Conservation (phyloP, 306 rosid species). For the Gynostemma pentaphyllum region DNA sequence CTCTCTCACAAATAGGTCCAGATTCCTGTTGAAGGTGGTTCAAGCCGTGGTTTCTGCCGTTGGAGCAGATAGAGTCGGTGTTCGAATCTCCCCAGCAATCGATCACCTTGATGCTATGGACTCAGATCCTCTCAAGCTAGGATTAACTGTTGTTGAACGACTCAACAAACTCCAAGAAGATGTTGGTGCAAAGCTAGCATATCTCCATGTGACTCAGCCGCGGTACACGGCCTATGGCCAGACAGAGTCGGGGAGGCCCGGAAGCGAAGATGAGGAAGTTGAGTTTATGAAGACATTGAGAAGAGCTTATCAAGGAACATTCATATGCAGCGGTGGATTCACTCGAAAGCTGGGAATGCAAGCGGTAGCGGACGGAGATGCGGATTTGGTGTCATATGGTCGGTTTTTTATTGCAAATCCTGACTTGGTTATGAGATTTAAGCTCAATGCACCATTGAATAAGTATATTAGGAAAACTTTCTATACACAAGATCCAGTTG, state of each 20-base stretch:
- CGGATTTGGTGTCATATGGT: conserved; percentile 78
- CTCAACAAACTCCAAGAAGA: conserved; percentile 57
- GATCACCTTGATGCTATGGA: conserved; percentile 85
- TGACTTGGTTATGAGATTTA: conserved; percentile 51
- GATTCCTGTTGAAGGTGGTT: conserved; percentile 47
- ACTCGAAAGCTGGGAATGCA: conserved; percentile 61
- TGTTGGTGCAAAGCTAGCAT: conserved; percentile 39
- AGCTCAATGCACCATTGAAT: conserved; percentile 49
- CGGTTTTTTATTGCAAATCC: conserved; percentile 72
- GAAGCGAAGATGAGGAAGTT: conserved; percentile 59
- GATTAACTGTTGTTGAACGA: conserved; percentile 60
- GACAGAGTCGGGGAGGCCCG: conserved; percentile 57
- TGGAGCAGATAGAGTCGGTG: conserved; percentile 48
- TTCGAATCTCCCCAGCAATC: conserved; percentile 76
- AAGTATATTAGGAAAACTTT: conserved; percentile 64
- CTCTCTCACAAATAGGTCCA: conserved; percentile 50
- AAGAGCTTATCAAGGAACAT: conserved; percentile 54
- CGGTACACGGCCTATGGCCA: conserved; percentile 52
- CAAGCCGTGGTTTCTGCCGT: conserved; percentile 41
- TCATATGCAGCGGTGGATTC: conserved; percentile 84
- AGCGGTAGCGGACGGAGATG: conserved; percentile 48
- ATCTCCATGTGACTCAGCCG: conserved; percentile 87
- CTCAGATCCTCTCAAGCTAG: conserved; percentile 62
- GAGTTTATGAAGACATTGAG: conserved; percentile 41
- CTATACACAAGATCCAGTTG: conserved; percentile 73